Conservation (phyloP, 2,329 filamentous ascomycete species). For the Stenocarpella maydis region DNA sequence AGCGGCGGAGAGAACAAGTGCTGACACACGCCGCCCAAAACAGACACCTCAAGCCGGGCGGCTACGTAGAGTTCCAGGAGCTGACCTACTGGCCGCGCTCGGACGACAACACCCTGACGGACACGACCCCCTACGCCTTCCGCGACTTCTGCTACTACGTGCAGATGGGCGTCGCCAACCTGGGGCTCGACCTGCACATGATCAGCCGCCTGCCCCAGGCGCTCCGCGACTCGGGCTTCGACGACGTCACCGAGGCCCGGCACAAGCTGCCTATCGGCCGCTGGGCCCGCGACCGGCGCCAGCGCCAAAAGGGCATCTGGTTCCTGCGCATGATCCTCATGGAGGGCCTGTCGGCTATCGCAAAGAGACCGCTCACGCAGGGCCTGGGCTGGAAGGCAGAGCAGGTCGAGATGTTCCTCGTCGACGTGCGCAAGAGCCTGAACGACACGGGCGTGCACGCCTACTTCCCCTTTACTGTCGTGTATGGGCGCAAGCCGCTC, state of each 20-base stretch:
- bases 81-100: conserved; percentile 51
- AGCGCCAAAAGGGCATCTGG: conserved; percentile 53
- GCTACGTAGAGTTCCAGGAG: conserved; percentile 60
- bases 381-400: conserved; percentile 46
- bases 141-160: conserved; percentile 56
- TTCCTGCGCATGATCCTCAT: conserved; percentile 53
- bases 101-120: conserved; percentile 54
- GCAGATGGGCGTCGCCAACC: conserved; percentile 48
- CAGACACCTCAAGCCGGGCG: conserved; percentile 61
- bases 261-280: conserved; percentile 58
- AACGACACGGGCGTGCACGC: conserved; percentile 43
- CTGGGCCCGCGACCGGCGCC: conserved; percentile 54
- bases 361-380: conserved; percentile 41
- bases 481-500: conserved; percentile 45
- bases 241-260: conserved; percentile 42
- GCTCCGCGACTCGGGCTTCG: conserved; percentile 53
- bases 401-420: conserved; percentile 48
- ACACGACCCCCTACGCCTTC: conserved; percentile 53
- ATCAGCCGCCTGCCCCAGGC: conserved; percentile 47
- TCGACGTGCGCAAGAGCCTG: conserved; percentile 46
- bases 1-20: background rate
- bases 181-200: conserved; percentile 54
- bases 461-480: conserved; percentile 44
- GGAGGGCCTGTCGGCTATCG: conserved; percentile 45
- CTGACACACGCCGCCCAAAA: background rate